phyloP scores from a whole-genome alignment of 2,329 filamentous ascomycete species.

The Trichoderma gracile region DNA sequence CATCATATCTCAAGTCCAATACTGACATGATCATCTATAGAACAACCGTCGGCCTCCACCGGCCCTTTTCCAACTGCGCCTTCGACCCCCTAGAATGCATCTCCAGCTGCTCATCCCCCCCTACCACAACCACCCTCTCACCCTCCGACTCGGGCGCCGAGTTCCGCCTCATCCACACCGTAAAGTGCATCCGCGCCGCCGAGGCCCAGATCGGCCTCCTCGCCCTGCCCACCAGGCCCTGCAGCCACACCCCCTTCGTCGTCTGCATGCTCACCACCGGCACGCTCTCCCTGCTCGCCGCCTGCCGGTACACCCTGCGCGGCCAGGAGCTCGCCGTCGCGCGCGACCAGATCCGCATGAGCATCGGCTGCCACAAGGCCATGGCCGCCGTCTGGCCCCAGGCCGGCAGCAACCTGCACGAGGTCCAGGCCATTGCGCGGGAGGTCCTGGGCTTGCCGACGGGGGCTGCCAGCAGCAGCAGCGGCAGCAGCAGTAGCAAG shows the following conservation, averaged over 20 bases:
- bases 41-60: conserved; percentile 40
- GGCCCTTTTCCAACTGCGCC: conserved; percentile 43
- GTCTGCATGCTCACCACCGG: conserved; percentile 46
- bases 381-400: conserved; percentile 43
- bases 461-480: background rate
- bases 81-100: conserved; percentile 42
- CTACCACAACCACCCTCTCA: conserved; percentile 20
- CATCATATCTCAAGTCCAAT: no score
- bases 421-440: conserved; percentile 44
- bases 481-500: background rate
- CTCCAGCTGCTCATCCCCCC: conserved; percentile 40
- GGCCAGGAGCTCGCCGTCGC: conserved; percentile 39
- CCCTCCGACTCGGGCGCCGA: conserved; percentile 28
- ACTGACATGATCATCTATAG: conserved; percentile 26
- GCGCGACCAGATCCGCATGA: conserved; percentile 46
- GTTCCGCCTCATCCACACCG: conserved; percentile 42
- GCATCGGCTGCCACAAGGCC: conserved; percentile 43
- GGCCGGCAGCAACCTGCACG: conserved; percentile 39
- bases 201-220: conserved; percentile 44
- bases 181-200: conserved; percentile 41
- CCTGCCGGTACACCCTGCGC: conserved; percentile 40
- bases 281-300: conserved; percentile 40
- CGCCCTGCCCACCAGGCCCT: conserved; percentile 38
- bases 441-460: conserved; percentile 31
- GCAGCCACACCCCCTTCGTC: conserved; percentile 43